Evolutionary conservation across 2,329 filamentous ascomycete species (phyloP).

Genomic region (Ascochyta clinopodiicola): DNA sequence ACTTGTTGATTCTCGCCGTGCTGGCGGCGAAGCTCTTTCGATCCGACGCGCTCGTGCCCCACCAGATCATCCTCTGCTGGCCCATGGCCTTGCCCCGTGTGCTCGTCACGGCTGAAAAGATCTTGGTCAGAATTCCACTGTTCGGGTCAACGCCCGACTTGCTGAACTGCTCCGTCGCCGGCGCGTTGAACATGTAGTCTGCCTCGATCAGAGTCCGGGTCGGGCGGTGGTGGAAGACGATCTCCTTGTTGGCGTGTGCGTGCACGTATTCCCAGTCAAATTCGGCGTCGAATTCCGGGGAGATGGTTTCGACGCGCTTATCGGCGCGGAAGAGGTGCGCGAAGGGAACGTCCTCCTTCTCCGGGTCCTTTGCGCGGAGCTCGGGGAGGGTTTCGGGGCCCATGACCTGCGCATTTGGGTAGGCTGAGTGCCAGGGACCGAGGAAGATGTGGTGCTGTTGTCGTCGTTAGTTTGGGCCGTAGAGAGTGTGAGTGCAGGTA

Average conservation of each 20-base stretch:
- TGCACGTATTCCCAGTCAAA: conserved; percentile 86
- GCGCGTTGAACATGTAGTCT: conserved; percentile 91
- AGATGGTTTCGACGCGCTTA: conserved; percentile 59
- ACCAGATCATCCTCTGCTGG: conserved; percentile 85
- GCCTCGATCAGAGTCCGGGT: conserved; percentile 83
- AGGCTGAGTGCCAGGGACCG: conserved; percentile 81
- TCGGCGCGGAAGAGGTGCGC: conserved; percentile 63
- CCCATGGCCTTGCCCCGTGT: conserved; percentile 67
- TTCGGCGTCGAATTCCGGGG: conserved; percentile 81
- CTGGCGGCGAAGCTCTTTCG: conserved; percentile 73
- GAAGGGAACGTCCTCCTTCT: conserved; percentile 68
- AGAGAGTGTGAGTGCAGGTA: neutral
- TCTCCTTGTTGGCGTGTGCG: conserved; percentile 80
- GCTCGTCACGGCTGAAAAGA: conserved; percentile 64
- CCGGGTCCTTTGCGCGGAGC: conserved; percentile 70
- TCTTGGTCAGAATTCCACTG: conserved; percentile 65
- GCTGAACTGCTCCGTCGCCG: conserved; percentile 79
- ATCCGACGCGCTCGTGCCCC: conserved; percentile 68
- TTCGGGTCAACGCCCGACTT: conserved; percentile 61
- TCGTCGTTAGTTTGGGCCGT: neutral
- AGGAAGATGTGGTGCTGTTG: conserved; percentile 87
- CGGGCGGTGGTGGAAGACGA: conserved; percentile 85
- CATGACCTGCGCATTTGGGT: conserved; percentile 78
- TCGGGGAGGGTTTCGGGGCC: conserved; percentile 83
- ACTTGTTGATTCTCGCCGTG: conserved; percentile 71